Percentiles rank a stretch among this genome's conserved stretches.
These are phyloP conservation scores for Arxiozyma heterogenica DNA, from an alignment of 1,139 yeast species.

Conservation along the genomic window DNA sequence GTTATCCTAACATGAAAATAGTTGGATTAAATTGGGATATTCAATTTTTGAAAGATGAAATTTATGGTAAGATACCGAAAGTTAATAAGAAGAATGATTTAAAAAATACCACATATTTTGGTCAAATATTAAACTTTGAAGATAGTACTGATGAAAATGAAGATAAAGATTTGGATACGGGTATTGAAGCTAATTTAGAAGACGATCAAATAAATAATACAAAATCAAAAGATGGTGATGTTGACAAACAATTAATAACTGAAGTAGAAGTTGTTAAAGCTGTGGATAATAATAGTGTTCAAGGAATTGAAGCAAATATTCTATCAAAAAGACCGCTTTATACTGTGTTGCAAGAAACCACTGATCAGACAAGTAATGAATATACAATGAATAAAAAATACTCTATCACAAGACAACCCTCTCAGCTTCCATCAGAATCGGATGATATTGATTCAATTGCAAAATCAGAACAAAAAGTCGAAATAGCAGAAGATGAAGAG, in stretches of 20 bases:
- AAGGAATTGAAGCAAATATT: conserved; percentile 3
- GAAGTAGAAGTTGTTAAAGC: background rate
- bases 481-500: conserved; percentile 12
- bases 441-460: background rate
- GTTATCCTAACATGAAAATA: conserved; percentile 58
- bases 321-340: conserved; percentile 32
- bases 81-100: conserved; percentile 19
- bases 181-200: background rate
- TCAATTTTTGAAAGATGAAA: conserved; percentile 18
- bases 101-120: conserved; percentile 13
- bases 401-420: conserved; percentile 25
- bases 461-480: background rate
- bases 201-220: background rate
- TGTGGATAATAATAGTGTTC: background rate
- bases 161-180: conserved; percentile 2
- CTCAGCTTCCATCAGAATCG: conserved; percentile 6
- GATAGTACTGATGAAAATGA: conserved; percentile 4
- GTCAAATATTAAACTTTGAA: conserved; percentile 18
- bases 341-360: conserved; percentile 36
- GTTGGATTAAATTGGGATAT: conserved; percentile 40
- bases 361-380: conserved; percentile 8
- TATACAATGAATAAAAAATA: conserved; percentile 7
- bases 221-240: background rate
- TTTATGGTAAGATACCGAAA: conserved; percentile 34
- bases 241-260: background rate